Evolutionary conservation across 2,329 filamentous ascomycete genomes (phyloP), one percentile per base, ranked within the genome.

Genomic region (Cercospora sp.): DNA sequence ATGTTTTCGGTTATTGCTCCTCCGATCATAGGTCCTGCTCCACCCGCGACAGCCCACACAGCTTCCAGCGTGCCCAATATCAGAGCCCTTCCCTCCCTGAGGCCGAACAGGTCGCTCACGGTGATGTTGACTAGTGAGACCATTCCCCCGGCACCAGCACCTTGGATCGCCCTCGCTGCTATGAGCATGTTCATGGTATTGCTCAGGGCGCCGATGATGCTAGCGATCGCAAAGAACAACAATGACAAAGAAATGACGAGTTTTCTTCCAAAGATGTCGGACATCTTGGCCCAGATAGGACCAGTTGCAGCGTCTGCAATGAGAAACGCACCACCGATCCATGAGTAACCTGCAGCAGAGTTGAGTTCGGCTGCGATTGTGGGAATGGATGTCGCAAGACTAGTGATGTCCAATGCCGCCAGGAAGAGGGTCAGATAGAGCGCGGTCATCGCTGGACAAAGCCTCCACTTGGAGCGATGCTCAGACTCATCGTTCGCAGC

Each of bases 311-410:
- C 88, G 73, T 88, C 88, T 12, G 88, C 89, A 13, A 93, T 85
- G 4, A 93, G 81, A 77, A 90, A 94, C 0, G 91, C 87, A 28
- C 86, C 88, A 0, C 91, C 91, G 68, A 94, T 90, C 91, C 91
- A 94, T 9, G 93, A 94, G 78, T 93, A 94, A 31, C 90, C 91
- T 20, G 86, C 82, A 2, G 87, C 87, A 3, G 90, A 91, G 53
- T 88, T 75, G 69, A 94, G 86, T 68, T 90, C 83, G 33, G 79
- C 79, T 3, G 86, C 84, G 71, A 91, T 91, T 12, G 87, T 88
- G 0, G 89, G 89, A 3, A 90, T 83, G 6, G 89, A 88, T 0
- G 89, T 90, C 10, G 89, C 85, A 72, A 89, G 81, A 72, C 88
- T 88, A n/a, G 88, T 90, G 61, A 86, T 72, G 45, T 82, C 80